Evolutionary conservation across 345 rosid genomes (phyloP).

Genomic region (Sisymbrium altissimum): DNA sequence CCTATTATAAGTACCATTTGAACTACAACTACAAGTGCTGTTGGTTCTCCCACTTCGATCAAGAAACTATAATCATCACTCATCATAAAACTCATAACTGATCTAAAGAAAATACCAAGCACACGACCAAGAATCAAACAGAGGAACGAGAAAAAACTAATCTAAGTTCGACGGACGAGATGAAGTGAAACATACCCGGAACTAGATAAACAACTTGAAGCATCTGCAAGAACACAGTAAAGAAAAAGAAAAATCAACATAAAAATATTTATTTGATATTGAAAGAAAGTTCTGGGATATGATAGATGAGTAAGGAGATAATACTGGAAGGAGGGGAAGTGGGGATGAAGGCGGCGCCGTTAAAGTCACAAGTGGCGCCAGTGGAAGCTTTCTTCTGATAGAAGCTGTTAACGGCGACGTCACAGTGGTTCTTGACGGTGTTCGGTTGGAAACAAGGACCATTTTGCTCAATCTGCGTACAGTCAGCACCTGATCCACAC

Average conservation of each 20-base stretch:
- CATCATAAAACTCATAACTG: not conserved
- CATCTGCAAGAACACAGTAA: constrained; percentile 25
- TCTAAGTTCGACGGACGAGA: not conserved
- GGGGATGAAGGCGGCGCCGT: constrained; percentile 27
- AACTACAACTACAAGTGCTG: not conserved
- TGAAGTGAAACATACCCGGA: constrained; percentile 26
- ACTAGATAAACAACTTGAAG: constrained; percentile 31
- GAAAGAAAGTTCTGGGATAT: not conserved
- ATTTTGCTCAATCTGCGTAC: constrained; percentile 48
- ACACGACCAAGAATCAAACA: not conserved
- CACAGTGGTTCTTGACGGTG: constrained; percentile 45
- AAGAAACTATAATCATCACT: not conserved
- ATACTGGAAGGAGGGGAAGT: constrained; percentile 29
- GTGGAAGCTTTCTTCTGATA: constrained; percentile 30
- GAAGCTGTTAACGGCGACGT: constrained; percentile 36
- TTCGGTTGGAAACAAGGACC: constrained; percentile 83
- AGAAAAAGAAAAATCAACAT: not conserved
- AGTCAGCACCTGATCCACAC: constrained; percentile 86
- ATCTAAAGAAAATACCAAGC: constrained; percentile 3
- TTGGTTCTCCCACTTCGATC: not conserved
- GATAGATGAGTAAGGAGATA: not conserved
- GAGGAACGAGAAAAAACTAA: not conserved
- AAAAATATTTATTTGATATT: not conserved
- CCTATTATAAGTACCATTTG: not conserved
- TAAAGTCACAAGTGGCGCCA: constrained; percentile 34